These are phyloP conservation scores for Arxiozyma telluris DNA, from an alignment of 1,139 yeast genomes.

Conservation along the genomic window DNA sequence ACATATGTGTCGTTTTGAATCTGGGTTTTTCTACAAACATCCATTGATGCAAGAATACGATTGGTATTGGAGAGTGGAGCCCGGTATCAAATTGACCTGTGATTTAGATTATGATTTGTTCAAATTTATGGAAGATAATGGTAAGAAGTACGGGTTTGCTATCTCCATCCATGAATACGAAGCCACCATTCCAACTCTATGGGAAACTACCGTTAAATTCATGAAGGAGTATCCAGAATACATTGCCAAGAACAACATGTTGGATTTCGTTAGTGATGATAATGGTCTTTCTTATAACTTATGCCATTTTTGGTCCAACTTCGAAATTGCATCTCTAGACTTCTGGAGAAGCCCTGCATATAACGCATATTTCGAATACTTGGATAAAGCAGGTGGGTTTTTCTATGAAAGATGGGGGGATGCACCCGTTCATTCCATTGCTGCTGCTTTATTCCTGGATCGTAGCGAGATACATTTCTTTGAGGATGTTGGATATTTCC, in stretches of 20 bases:
- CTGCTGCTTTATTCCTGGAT: slow-evolving; percentile 63
- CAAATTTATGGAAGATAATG: slow-evolving; percentile 52
- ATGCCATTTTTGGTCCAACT: slow-evolving; percentile 92
- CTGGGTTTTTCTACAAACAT: slow-evolving; percentile 64
- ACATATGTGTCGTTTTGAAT: slow-evolving; percentile 69
- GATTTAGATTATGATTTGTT: slow-evolving; percentile 61
- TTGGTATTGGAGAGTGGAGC: slow-evolving; percentile 76
- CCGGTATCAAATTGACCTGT: slow-evolving; percentile 53
- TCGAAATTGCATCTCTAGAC: slow-evolving; percentile 71
- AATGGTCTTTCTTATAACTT: slow-evolving; percentile 59
- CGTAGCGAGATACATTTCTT: slow-evolving; percentile 65
- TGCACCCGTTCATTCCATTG: slow-evolving; percentile 85
- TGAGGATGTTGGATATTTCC: slow-evolving; percentile 75
- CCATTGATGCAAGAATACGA: slow-evolving; percentile 48
- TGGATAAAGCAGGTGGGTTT: slow-evolving; percentile 77
- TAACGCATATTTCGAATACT: slow-evolving; percentile 54
- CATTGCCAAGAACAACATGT: slow-evolving; percentile 41
- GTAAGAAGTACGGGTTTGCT: slow-evolving; percentile 55
- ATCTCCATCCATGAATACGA: slow-evolving; percentile 54
- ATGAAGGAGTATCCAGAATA: slow-evolving; percentile 41
- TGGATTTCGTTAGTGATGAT: slow-evolving; percentile 64
- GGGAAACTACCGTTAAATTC: slow-evolving; percentile 50
- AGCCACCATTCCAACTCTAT: slow-evolving; percentile 50
- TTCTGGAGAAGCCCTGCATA: slow-evolving; percentile 69
- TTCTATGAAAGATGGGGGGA: slow-evolving; percentile 97